Conservation (phyloP, 2,329 filamentous ascomycete genomes). For the Hymenoscyphus linearis region DNA sequence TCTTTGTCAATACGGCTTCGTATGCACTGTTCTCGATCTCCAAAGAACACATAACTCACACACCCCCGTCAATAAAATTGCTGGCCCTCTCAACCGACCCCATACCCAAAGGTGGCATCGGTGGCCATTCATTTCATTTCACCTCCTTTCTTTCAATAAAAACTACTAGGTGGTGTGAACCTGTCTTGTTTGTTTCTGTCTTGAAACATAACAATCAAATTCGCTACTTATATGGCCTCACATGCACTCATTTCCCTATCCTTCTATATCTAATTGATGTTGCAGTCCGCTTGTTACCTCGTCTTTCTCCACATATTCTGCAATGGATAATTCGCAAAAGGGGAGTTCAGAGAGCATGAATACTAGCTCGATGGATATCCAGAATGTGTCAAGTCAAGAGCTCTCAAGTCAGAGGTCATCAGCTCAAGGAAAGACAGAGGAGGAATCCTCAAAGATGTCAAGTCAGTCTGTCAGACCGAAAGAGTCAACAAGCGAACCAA, state of each 20-base stretch:
- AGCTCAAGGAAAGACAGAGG: background rate
- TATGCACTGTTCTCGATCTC: background rate
- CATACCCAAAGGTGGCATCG: too few species aligned
- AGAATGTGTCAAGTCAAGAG: too few species aligned
- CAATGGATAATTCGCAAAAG: background rate
- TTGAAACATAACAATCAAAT: background rate
- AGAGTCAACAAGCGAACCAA: background rate
- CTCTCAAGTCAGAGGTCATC: background rate
- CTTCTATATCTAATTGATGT: background rate
- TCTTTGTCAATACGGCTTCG: background rate
- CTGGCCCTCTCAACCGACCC: background rate
- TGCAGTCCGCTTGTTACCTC: background rate
- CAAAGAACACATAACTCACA: background rate
- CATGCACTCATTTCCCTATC: background rate
- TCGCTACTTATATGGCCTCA: background rate
- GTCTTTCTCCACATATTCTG: background rate
- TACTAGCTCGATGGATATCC: background rate
- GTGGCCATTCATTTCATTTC: background rate
- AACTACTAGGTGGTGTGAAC: background rate
- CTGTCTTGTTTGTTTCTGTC: background rate
- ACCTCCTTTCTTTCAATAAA: background rate
- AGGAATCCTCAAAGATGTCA: background rate
- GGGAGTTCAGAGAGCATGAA: background rate
- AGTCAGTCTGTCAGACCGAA: background rate
- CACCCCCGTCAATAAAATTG: background rate